Conservation (phyloP, 169 alveolate species). For the Besnoitia besnoiti region DNA sequence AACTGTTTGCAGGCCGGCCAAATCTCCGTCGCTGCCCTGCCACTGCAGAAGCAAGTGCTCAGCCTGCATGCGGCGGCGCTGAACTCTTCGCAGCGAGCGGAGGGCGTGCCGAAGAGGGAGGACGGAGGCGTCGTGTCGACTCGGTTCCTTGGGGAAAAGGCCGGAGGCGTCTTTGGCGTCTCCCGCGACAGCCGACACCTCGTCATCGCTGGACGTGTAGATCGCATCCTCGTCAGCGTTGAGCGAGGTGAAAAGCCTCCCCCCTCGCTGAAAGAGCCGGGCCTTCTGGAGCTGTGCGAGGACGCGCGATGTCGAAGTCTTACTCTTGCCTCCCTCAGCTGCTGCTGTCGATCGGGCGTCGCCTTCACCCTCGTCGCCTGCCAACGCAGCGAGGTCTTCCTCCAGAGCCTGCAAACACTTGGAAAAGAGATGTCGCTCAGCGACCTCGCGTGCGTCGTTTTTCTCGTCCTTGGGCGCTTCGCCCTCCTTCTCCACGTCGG, state of each 20-base stretch:
- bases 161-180: background rate
- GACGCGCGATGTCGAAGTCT: background rate
- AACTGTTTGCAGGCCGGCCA: background rate
- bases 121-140: background rate
- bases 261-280: slow-evolving; percentile 7
- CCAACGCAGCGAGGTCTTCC: background rate
- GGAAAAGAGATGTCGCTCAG: background rate
- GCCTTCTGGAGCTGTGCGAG: slow-evolving; percentile 17
- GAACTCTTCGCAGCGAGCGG: background rate
- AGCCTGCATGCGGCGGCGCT: background rate
- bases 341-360: background rate
- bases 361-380: background rate
- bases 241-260: background rate
- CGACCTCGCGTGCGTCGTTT: background rate
- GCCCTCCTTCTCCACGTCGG: background rate
- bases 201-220: slow-evolving; percentile 21
- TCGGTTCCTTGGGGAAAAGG: background rate
- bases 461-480: background rate
- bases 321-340: background rate
- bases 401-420: slow-evolving; percentile 14
- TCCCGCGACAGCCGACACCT: background rate
- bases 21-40: background rate
- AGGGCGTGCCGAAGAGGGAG: slow-evolving; percentile 35
- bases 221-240: background rate
- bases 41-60: slow-evolving; percentile 16